Evolutionary conservation across 1,284 basidiomycete genomes (phyloP).

Genomic region (Cryptococcus jaspeensis): DNA sequence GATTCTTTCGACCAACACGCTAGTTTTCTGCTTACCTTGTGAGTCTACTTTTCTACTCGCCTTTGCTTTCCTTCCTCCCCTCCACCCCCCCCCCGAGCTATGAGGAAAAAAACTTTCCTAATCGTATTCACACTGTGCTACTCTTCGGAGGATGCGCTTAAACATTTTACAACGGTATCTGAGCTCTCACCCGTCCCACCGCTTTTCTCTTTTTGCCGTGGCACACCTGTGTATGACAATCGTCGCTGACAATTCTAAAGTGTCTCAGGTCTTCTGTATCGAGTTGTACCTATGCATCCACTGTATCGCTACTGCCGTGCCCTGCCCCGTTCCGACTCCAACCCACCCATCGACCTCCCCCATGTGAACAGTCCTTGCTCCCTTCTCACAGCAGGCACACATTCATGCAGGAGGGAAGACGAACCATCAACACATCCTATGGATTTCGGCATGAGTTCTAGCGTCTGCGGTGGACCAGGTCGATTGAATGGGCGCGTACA

Average conservation of each 20-base stretch:
- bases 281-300: background rate
- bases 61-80: conserved; percentile 4
- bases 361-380: conserved; percentile 38
- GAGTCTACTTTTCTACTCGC: conserved; percentile 15
- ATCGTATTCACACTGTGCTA: conserved; percentile 53
- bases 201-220: conserved; percentile 6
- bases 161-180: conserved; percentile 50
- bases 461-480: conserved; percentile 25
- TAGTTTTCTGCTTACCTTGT: conserved; percentile 10
- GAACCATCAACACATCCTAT: conserved; percentile 28
- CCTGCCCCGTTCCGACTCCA: background rate
- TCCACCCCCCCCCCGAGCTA: conserved; percentile 18
- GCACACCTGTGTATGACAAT: no score
- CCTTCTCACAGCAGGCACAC: conserved; percentile 17
- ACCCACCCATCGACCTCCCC: conserved; percentile 17
- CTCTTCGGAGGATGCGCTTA: conserved; percentile 44
- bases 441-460: conserved; percentile 42
- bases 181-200: conserved; percentile 24
- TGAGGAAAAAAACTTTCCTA: conserved; percentile 49
- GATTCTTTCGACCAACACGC: background rate
- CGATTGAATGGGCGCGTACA: conserved; percentile 42
- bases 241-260: background rate
- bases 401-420: conserved; percentile 40
- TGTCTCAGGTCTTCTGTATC: background rate
- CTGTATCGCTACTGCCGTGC: background rate